A percentile compares a stretch with the other conserved stretches of the same genome.
phyloP scores from a whole-genome alignment of 805 yeast genomes.

The Lipomyces kockii region DNA sequence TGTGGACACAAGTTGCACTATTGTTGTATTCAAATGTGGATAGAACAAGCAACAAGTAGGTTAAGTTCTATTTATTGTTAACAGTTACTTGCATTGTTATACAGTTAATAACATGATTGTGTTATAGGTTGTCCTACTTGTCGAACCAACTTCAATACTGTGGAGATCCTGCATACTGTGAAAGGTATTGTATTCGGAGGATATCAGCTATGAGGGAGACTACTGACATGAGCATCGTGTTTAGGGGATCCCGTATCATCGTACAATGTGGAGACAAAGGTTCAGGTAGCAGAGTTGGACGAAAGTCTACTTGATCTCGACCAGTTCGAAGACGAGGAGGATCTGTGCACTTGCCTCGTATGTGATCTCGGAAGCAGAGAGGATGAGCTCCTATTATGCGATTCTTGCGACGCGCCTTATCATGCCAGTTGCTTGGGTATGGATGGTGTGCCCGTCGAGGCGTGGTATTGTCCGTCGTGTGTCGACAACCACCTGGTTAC shows the following conservation, averaged over 20 bases:
- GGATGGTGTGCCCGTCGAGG: conserved; percentile 41
- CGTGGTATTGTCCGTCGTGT: conserved; percentile 46
- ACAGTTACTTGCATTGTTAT: background rate
- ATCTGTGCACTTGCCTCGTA: conserved; percentile 38
- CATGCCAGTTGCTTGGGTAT: conserved; percentile 44
- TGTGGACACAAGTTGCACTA: conserved; percentile 65
- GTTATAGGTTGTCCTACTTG: conserved; percentile 62
- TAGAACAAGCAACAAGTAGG: conserved; percentile 54
- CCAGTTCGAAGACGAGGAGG: conserved; percentile 17
- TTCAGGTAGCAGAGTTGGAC: conserved; percentile 29
- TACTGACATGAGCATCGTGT: conserved; percentile 11
- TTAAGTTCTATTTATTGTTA: background rate
- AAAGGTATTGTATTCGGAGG: conserved; percentile 29
- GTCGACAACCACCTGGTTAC: conserved; percentile 37
- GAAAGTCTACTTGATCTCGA: conserved; percentile 11
- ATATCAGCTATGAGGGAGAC: conserved; percentile 18
- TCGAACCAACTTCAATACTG: conserved; percentile 52
- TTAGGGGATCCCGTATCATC: conserved; percentile 18
- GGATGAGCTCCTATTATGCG: conserved; percentile 42
- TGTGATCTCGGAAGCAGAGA: conserved; percentile 42
- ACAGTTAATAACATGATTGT: background rate
- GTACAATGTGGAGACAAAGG: conserved; percentile 28
- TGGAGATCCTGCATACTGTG: conserved; percentile 45
- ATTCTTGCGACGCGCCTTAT: conserved; percentile 44
- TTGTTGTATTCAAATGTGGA: conserved; percentile 63